Evolutionary conservation across 495 filamentous ascomycete genomes (phyloP), one percentile per base, ranked within the genome.

Genomic region (Penicillium paxilli): DNA sequence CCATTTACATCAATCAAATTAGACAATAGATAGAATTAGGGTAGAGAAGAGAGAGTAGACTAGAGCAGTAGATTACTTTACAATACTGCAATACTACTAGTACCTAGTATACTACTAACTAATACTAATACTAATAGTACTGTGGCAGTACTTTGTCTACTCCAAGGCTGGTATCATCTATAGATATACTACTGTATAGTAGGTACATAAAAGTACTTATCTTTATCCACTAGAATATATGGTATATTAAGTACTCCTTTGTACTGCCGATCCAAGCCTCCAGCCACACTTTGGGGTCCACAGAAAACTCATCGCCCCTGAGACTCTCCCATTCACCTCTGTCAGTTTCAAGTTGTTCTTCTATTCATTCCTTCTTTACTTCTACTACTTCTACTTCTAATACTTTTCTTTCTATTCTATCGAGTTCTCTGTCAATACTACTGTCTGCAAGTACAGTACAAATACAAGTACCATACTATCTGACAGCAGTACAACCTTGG

Each of bases 181-280:
- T n/a, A n/a, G n/a, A n/a, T n/a, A n/a, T n/a, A n/a, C n/a, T n/a
- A 28, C 28, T 10, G 28, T 30, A 1, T 14, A 32, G 30, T 30
- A 30, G 26, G 12, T 30, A 30, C 26, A 32, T 5, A 32, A 1
- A 12, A 32, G 11, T 12, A 4, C n/a, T 12, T 32, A 32, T 32
- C 26, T 38, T 47, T 56, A 56, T 47, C 53, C n/a, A 47, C 20
- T 49, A 50, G 47, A 46, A 51, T 56, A 44, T 38, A 26, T 47
- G 0, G 17, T 35, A 35, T 49, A 26, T n/a, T 22, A 37, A 40
- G 32, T 22, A 50, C 23, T 6, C n/a, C n/a, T n/a, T n/a, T n/a
- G n/a, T n/a, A n/a, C 30, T 14, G 35, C 35, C 35, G 35, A 38
- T 38, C 35, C 11, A 14, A 38, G n/a, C 11, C 35, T 16, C n/a